Base-by-base conservation (phyloP, 2,329 filamentous ascomycete genomes). In the Pseudogymnoascus sp. region DNA sequence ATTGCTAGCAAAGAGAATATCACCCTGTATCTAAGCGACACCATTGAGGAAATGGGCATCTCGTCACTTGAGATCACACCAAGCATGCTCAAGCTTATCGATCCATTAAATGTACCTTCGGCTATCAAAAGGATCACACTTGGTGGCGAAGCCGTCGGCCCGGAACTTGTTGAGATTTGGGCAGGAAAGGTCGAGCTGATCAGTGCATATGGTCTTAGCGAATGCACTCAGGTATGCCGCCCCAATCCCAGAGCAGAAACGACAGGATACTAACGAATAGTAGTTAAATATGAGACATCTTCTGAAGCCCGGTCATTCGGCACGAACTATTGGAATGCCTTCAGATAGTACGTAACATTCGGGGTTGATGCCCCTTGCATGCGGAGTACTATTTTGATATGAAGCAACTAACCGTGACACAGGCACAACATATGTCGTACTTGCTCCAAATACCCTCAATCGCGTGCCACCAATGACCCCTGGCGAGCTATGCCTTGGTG, bases 321-420 rank as follows among this genome's bases (percentile, higher is more conserved):
- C 50, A 34, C 50, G 50, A 56, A 56, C 50, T 5, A 56, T 56
- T 34, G 50, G 50, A 31, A 28, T 64, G 60, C 60, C 38, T 63
- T 44, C 42, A n/a, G 60, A 46, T 31, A 53, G 42, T 62, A 97
- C 71, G 72, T 96, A 1, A 87, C 97, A 1, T 87, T 97, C 36
- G 90, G 95, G 93, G 93, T 0, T 82, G 81, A 25, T 89, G 91
- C 66, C 96, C 96, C 67, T 84, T 88, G 68, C 97, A 97, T 67
- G 92, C 96, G 0, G 91, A 92, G 0, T 87, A 89, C 0, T 92
- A 23, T 88, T 28, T 53, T n/a, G 10, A 28, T n/a, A 42, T 3
- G 6, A 44, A 68, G 89, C 97, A 38, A 81, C 82, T 0, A 89
- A 89, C 0, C 83, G 88, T 28, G 76, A 79, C 0, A 90, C 91